These are phyloP conservation scores for Chytriomyces sp. DNA, from an alignment of 192 early-diverging fungal genomes.

Conservation along the genomic window DNA sequence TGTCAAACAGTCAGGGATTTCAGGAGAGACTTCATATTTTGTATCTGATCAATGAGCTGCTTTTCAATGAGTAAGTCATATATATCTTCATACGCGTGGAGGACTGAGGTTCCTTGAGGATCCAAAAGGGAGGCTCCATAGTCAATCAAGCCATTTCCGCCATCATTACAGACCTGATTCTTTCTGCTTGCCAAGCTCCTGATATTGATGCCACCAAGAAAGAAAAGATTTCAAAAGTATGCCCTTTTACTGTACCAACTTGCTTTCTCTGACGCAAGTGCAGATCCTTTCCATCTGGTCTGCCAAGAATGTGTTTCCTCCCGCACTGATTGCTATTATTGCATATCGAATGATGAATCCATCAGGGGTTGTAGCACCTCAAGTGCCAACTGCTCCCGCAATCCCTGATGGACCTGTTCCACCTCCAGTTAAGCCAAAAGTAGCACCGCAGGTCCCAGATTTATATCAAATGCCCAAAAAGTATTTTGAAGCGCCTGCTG, in stretches of 20 bases:
- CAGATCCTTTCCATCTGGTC: constrained; percentile 10
- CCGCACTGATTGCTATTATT: not conserved
- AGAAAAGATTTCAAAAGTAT: constrained; percentile 4
- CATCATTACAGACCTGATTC: not conserved
- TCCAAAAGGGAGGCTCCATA: not conserved
- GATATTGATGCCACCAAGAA: not conserved
- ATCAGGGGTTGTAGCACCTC: not conserved
- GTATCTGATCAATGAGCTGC: constrained; percentile 3
- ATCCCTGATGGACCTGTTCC: not conserved
- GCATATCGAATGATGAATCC: not conserved
- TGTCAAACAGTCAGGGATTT: not conserved
- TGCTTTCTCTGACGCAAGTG: not conserved
- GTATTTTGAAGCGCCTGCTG: constrained; percentile 1
- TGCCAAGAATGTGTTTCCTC: not conserved
- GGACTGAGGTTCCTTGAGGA: not conserved
- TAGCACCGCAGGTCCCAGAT: not conserved
- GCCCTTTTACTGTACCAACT: not conserved
- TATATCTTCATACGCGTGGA: not conserved
- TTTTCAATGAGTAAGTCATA: not conserved
- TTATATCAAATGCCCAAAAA: not conserved
- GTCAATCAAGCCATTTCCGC: not conserved
- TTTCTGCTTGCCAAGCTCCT: not conserved
- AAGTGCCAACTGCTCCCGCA: not conserved
- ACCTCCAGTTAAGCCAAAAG: not conserved
- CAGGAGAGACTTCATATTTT: constrained; percentile 5